Evolutionary conservation across 139 green algal genomes (phyloP).

Genomic region (Micromonas pusilla): DNA sequence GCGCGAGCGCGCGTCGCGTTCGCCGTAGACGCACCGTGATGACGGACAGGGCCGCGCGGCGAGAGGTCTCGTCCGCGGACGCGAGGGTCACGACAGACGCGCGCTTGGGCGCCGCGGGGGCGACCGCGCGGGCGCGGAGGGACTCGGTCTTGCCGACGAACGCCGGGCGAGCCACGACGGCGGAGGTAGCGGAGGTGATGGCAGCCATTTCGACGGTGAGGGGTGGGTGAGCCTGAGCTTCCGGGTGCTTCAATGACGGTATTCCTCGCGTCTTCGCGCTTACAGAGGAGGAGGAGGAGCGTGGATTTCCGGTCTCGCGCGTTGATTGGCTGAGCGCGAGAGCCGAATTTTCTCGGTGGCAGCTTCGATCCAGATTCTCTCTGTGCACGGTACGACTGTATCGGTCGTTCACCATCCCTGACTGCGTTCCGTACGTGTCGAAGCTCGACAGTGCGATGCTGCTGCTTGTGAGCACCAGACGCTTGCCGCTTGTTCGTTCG

Average conservation of each 20-base stretch:
- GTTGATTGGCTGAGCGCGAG: neutral
- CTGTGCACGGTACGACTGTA: too few relatives aligned
- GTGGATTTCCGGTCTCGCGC: too few relatives aligned
- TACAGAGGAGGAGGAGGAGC: too few relatives aligned
- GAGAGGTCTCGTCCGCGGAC: neutral
- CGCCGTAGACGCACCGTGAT: constrained; percentile 9
- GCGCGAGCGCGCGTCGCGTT: neutral
- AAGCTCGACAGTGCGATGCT: too few relatives aligned
- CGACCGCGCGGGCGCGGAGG: neutral
- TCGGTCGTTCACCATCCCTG: too few relatives aligned
- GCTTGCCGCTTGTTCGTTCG: too few relatives aligned
- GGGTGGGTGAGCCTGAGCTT: neutral
- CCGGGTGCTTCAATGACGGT: neutral
- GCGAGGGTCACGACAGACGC: constrained; percentile 11
- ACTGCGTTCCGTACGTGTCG: too few relatives aligned
- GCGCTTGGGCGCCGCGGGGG: neutral
- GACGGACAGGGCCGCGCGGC: constrained; percentile 1
- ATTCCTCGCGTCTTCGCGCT: too few relatives aligned
- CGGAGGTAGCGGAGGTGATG: neutral
- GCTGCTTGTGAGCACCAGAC: too few relatives aligned
- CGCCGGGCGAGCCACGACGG: neutral
- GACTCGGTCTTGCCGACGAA: neutral
- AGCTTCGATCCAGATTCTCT: too few relatives aligned
- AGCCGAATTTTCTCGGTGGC: too few relatives aligned
- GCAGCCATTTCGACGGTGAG: constrained; percentile 3